These are phyloP conservation scores for Marchantia paleacea DNA, from an alignment of 225 moss, liverwort and hornwort species.

Conservation along the genomic window DNA sequence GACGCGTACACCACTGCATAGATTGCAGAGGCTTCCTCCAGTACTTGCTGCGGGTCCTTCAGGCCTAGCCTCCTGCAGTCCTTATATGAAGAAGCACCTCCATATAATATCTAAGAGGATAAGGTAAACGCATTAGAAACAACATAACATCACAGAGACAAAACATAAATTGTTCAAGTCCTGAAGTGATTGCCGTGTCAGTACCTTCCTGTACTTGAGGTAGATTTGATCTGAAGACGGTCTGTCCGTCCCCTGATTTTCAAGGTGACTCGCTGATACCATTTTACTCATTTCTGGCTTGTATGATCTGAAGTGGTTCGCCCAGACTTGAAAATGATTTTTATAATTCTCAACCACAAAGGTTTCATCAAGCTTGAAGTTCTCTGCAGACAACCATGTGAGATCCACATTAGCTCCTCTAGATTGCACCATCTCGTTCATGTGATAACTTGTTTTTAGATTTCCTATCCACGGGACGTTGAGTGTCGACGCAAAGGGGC, in stretches of 20 bases:
- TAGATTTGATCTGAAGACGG: neutral
- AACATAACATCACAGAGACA: neutral
- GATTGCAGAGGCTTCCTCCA: slow-evolving; percentile 13
- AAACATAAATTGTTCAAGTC: neutral
- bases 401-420: too few species aligned
- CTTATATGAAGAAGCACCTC: neutral
- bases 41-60: neutral
- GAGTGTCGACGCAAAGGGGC: too few species aligned
- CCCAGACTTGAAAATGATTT: neutral
- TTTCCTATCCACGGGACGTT: too few species aligned
- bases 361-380: neutral
- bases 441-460: too few species aligned
- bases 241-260: neutral
- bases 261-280: neutral
- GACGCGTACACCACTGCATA: slow-evolving; percentile 4
- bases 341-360: neutral
- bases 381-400: neutral
- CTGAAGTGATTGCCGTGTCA: neutral
- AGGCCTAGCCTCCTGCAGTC: neutral
- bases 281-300: neutral
- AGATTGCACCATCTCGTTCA: too few species aligned
- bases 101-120: slow-evolving; percentile 4
- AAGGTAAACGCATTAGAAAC: neutral
- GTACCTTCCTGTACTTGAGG: slow-evolving; percentile 11
- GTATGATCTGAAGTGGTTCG: neutral